phyloP scores from a whole-genome alignment of 2,329 filamentous ascomycete genomes.

The Sclerotinia trifoliorum region DNA sequence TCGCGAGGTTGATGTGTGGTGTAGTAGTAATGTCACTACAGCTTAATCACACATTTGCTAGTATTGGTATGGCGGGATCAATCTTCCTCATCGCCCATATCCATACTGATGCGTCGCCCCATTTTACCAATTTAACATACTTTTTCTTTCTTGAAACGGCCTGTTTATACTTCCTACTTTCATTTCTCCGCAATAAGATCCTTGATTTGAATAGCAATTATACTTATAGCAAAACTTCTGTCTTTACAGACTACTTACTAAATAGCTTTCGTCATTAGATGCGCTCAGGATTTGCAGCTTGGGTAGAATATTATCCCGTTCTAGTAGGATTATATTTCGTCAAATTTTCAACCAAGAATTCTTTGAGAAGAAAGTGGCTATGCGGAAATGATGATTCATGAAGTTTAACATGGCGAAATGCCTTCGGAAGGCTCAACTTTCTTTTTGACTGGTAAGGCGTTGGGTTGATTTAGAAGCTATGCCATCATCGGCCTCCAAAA shows the following conservation, averaged over 20 bases:
- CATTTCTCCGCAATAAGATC: slow-evolving; percentile 2
- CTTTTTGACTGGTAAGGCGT: neutral
- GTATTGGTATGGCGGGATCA: neutral
- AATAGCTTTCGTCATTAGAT: neutral
- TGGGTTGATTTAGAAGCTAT: no score
- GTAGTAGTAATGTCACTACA: slow-evolving; percentile 10
- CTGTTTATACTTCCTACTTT: neutral
- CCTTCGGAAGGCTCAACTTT: neutral
- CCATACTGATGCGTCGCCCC: neutral
- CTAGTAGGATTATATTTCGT: neutral
- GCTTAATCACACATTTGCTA: slow-evolving; percentile 8
- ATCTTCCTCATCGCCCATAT: no score
- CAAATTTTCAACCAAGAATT: no score
- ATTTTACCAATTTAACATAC: neutral
- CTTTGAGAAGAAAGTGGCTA: neutral
- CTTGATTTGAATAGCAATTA: neutral
- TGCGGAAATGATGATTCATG: neutral
- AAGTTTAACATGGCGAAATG: neutral
- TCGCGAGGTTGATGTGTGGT: slow-evolving; percentile 6
- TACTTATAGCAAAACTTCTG: neutral
- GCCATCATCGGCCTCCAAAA: no score
- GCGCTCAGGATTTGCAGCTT: neutral
- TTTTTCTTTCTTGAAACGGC: neutral
- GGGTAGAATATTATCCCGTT: slow-evolving; percentile 1
- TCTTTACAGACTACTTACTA: neutral